Evolutionary conservation across 192 early-diverging fungal species (phyloP), one percentile per base, ranked within the genome.

Genomic region (Podochytrium sp.): DNA sequence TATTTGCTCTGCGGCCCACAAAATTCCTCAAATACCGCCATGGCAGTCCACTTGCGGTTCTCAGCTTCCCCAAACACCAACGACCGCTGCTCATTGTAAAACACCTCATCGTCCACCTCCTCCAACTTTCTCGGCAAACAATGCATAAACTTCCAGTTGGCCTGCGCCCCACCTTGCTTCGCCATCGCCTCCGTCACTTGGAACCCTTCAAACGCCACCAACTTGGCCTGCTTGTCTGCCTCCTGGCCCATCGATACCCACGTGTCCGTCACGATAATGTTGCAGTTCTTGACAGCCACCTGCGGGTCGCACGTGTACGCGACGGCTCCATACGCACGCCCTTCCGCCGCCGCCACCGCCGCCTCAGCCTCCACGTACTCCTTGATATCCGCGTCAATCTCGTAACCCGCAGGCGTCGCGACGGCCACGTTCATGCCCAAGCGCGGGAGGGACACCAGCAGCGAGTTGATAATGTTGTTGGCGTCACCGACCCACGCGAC

Each of bases 161-260:
- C 74, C 39, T 95, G 91, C 6, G 96, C 94, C 14, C 88, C 85
- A 52, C 93, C 93, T 25, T 81, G 49, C 29, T 83, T 76, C 16
- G 91, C 93, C 87, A 99, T 79, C 18, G 92, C 87, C 60, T 87
- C 89, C 0, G 96, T 95, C 43, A 99, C 84, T 76, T 79, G 87
- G 84, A 90, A 99, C 0, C 96, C 96, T 3, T 73, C 79, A 77
- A 99, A 99, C 39, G 92, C 92, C 38, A 82, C 65, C 51, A 97
- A 68, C 33, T 93, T 83, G 78, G 92, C 82, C 2, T 83, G 88
- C 87, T 96, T 95, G 78, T 99, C 96, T 5, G 77, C 76, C 81
- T 98, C 96, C 79, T 96, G 93, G 25, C 98, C 98, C 98, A 99
- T 99, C 65, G 93, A 95, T 39, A 99, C 88, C 97, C 98, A 99